Percentiles rank a stretch among this genome's conserved stretches.
phyloP scores from a whole-genome alignment of 2,329 filamentous ascomycete genomes.

The Leptographium procerum region DNA sequence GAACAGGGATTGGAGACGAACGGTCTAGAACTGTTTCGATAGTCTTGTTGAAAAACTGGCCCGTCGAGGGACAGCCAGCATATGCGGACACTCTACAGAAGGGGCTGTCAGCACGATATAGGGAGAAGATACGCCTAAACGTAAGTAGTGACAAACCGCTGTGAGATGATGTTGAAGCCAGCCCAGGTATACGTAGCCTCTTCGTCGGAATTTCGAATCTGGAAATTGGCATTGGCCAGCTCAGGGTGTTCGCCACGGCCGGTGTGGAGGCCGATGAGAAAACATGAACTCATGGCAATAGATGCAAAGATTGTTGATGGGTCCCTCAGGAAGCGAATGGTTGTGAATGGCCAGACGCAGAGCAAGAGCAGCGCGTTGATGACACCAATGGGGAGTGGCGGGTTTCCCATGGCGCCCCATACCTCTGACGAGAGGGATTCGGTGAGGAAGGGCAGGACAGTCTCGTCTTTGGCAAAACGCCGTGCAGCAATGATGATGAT shows the following conservation, averaged over 20 bases:
- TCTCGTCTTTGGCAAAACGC: slow-evolving; percentile 32
- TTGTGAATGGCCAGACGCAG: slow-evolving; percentile 39
- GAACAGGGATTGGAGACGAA: slow-evolving; percentile 27
- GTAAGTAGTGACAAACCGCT: slow-evolving; percentile 26
- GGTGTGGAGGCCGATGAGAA: slow-evolving; percentile 39
- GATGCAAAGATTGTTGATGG: slow-evolving; percentile 35
- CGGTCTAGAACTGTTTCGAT: slow-evolving; percentile 33
- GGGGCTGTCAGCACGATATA: neutral
- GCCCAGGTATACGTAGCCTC: slow-evolving; percentile 43
- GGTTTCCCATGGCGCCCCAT: slow-evolving; percentile 29
- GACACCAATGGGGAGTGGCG: slow-evolving; percentile 33
- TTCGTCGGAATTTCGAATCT: slow-evolving; percentile 34
- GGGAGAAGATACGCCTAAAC: neutral
- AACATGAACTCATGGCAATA: slow-evolving; percentile 34
- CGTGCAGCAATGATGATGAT: slow-evolving; percentile 39
- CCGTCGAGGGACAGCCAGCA: slow-evolving; percentile 34
- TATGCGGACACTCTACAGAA: slow-evolving; percentile 22
- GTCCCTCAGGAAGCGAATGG: slow-evolving; percentile 38
- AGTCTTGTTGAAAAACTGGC: slow-evolving; percentile 35
- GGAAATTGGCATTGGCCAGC: slow-evolving; percentile 32
- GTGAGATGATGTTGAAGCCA: slow-evolving; percentile 39
- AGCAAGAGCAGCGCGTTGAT: slow-evolving; percentile 42
- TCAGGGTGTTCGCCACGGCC: slow-evolving; percentile 39
- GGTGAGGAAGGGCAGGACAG: slow-evolving; percentile 31
- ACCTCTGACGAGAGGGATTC: slow-evolving; percentile 36